Evolutionary conservation across 495 filamentous ascomycete genomes (phyloP), one percentile per base, ranked within the genome.

Genomic region (Emericellopsis terricola): DNA sequence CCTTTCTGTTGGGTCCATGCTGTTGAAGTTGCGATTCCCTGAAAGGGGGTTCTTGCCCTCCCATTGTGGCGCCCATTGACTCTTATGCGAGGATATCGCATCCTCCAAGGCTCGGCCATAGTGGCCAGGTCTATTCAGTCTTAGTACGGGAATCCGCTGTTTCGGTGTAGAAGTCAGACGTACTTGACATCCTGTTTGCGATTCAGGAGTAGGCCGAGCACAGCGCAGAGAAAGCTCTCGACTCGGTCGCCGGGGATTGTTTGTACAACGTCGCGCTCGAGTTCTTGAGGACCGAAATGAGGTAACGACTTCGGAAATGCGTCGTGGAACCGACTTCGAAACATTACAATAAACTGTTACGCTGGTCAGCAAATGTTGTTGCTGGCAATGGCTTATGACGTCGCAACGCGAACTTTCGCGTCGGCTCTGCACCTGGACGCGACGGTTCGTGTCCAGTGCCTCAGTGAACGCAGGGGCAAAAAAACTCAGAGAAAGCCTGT

Each of bases 131-230:
- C 79, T 85, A 47, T 38, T 34, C 11, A 29, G 13, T 38, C 8
- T 13, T 1, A 18, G 8, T 18, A 20, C 31, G 1, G 28, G 3
- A 31, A 32, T 19, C 4, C 4, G 17, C n/a, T n/a, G n/a, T n/a
- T n/a, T n/a, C n/a, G n/a, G n/a, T n/a, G n/a, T 20, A 14, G 33
- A 44, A 8, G 23, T 8, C 30, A 10, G 36, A 23, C 24, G 38
- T 71, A 97, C 89, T 96, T 92, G 46, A 96, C 79, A 61, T 89
- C 80, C 49, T 97, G 94, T 65, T 96, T 96, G 46, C 89, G 73
- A 48, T 97, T 97, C 41, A 96, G 65, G 34, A 94, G 69, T 48
- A 96, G 61, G 19, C 82, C 72, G 15, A 97, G 55, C 29, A 97
- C 59, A 44, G 83, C 82, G 64, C 91, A 96, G 20, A 97, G 60